Evolutionary conservation across 768 basidiomycete species (phyloP), one percentile per base, ranked within the genome.

Genomic region (Phylloporus sp.): DNA sequence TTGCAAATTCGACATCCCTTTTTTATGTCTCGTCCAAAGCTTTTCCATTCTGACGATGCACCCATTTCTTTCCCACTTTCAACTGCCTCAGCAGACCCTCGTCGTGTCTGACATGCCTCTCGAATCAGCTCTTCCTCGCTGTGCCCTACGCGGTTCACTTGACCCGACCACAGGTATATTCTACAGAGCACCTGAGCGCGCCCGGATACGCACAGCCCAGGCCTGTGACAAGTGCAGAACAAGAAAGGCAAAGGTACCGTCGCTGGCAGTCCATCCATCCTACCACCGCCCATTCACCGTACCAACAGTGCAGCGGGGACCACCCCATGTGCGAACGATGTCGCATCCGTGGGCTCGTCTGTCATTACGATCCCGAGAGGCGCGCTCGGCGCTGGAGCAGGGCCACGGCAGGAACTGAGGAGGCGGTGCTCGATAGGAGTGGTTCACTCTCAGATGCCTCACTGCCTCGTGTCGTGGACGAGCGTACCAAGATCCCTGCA

Each of bases 191-290:
- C 74, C 79, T 1, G 81, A 84, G 53, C 80, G 82, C 46, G 76
- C 82, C 1, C 74, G 84, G 1, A 65, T 84, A 24, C 76, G 85
- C 40, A 87, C 86, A 0, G 79, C 80, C 0, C 84, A 86, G 57
- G 84, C 84, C 4, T 88, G 85, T 64, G 81, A 86, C 57, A 83
- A 83, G 59, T 87, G 86, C 61, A 75, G 86, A 13, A 72, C 71
- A 1, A 68, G 84, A 40, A 89, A 87, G 62, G 84, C 82, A 24
- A 89, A 88, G 74, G 85, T 86, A 54, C 14, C 38, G 74, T 21
- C 26, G n/a, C n/a, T n/a, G n/a, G n/a, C n/a, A n/a, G n/a, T n/a
- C n/a, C n/a, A n/a, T n/a, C n/a, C n/a, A n/a, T n/a, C n/a, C n/a
- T n/a, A n/a, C n/a, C n/a, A n/a, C n/a, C n/a, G n/a, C n/a, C n/a